Conservation (phyloP, 345 rosid species). For the Murraya koenigii region DNA sequence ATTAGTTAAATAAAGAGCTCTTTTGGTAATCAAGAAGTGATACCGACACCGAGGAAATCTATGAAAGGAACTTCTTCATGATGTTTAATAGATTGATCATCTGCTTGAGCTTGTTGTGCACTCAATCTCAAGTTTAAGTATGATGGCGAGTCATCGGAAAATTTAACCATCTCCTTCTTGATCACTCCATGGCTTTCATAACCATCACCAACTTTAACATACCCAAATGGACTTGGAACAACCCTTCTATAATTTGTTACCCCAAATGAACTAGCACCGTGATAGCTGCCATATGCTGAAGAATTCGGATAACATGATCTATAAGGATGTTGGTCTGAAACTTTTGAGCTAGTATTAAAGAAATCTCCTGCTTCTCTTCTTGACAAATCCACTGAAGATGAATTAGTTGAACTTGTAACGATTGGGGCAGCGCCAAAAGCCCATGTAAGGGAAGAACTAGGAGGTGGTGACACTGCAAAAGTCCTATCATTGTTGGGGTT, state of each 20-base stretch:
- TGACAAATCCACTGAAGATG: slow-evolving; percentile 27
- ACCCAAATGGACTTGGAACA: slow-evolving; percentile 40
- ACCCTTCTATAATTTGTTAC: slow-evolving; percentile 28
- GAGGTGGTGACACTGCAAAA: slow-evolving; percentile 28
- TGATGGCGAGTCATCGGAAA: slow-evolving; percentile 13
- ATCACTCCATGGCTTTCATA: slow-evolving; percentile 15
- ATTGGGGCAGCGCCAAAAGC: slow-evolving; percentile 19
- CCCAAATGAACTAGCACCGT: slow-evolving; percentile 19
- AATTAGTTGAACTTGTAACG: slow-evolving; percentile 18
- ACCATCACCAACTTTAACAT: slow-evolving; percentile 25
- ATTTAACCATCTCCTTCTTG: slow-evolving; percentile 22
- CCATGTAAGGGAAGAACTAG: slow-evolving; percentile 35
- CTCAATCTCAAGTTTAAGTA: slow-evolving; percentile 10
- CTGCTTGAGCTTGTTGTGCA: slow-evolving; percentile 31
- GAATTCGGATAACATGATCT: slow-evolving; percentile 23
- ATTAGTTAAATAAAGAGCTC: slow-evolving; percentile 17
- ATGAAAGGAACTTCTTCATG: slow-evolving; percentile 48
- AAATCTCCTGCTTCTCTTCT: slow-evolving; percentile 28
- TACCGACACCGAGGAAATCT: slow-evolving; percentile 77
- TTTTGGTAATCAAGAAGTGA: slow-evolving; percentile 43
- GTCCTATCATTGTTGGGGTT: slow-evolving; percentile 28
- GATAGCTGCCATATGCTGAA: slow-evolving; percentile 10
- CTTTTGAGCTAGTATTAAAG: slow-evolving; percentile 22
- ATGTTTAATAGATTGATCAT: slow-evolving; percentile 24
- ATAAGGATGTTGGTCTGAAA: slow-evolving; percentile 22